A percentile compares a stretch with the other conserved stretches of the same genome.
phyloP scores from a whole-genome alignment of 2,329 filamentous ascomycete species.

The Penicillium polonicum region DNA sequence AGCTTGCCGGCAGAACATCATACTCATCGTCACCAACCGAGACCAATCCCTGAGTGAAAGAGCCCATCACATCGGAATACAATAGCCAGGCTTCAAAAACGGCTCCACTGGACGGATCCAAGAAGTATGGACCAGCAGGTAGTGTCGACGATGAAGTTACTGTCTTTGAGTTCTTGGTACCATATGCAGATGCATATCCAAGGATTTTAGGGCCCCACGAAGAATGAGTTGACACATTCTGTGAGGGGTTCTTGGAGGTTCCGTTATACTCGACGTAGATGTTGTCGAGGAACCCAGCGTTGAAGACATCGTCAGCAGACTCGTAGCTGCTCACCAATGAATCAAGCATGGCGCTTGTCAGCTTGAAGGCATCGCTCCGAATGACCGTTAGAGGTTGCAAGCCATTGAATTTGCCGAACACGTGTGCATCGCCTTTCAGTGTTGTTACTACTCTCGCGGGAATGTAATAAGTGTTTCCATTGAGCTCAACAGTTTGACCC shows the following conservation, averaged over 20 bases:
- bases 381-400: not conserved
- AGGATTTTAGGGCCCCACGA: not conserved
- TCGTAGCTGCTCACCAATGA: not conserved
- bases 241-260: not conserved
- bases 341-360: not conserved
- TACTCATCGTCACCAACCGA: not conserved
- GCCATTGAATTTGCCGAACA: not conserved
- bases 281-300: not conserved
- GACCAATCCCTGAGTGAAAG: not conserved
- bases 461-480: not conserved
- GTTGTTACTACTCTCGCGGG: not conserved
- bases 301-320: not conserved
- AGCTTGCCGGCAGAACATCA: not conserved
- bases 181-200: not conserved
- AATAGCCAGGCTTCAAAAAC: not conserved
- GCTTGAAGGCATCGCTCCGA: not conserved
- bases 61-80: not conserved
- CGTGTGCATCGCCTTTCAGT: not conserved
- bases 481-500: not conserved
- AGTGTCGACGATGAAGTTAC: not conserved
- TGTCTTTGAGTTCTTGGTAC: not conserved
- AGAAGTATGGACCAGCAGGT: not conserved
- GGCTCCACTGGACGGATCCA: not conserved
- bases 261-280: not conserved
- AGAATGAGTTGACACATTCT: not conserved